Evolutionary conservation across 2,329 filamentous ascomycete species (phyloP).

Genomic region (Elsinoe necatrix): DNA sequence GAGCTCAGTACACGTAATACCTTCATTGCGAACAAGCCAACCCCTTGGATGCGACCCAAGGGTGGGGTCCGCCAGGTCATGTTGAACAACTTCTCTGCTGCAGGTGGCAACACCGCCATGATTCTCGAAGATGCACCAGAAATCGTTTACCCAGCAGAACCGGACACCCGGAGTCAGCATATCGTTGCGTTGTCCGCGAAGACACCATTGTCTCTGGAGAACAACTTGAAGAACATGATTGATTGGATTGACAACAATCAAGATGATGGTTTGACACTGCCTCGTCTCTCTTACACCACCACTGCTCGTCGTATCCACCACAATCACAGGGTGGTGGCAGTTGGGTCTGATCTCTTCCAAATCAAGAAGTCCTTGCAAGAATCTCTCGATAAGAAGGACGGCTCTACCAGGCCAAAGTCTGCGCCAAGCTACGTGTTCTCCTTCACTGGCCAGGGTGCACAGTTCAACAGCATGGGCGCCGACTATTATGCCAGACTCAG

Average conservation of each 20-base stretch:
- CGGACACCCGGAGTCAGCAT: slow-evolving; percentile 49
- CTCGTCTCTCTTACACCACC: slow-evolving; percentile 57
- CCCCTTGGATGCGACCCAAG: slow-evolving; percentile 2
- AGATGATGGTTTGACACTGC: slow-evolving; percentile 35
- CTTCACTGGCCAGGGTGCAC: slow-evolving; percentile 35
- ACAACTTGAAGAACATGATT: slow-evolving; percentile 47
- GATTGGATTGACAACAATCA: neutral
- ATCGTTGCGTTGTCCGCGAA: slow-evolving; percentile 54
- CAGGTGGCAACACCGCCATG: slow-evolving; percentile 62
- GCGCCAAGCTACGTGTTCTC: slow-evolving; percentile 29
- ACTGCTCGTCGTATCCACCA: slow-evolving; percentile 49
- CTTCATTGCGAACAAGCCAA: slow-evolving; percentile 47
- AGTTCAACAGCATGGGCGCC: slow-evolving; percentile 22
- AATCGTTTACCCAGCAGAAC: slow-evolving; percentile 23
- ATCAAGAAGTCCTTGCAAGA: slow-evolving; percentile 23
- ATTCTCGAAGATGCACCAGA: slow-evolving; percentile 54
- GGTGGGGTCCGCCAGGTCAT: slow-evolving; percentile 7
- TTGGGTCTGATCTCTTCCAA: slow-evolving; percentile 25
- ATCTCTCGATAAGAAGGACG: slow-evolving; percentile 16
- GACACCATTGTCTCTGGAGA: slow-evolving; percentile 37
- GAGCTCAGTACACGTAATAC: slow-evolving; percentile 52
- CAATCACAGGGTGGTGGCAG: slow-evolving; percentile 29
- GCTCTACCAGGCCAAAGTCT: slow-evolving; percentile 17
- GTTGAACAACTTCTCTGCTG: slow-evolving; percentile 24
- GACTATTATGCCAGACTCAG: slow-evolving; percentile 7